Base-by-base conservation (phyloP, 2,329 filamentous ascomycete genomes). In the Cadophora luteo-olivacea region DNA sequence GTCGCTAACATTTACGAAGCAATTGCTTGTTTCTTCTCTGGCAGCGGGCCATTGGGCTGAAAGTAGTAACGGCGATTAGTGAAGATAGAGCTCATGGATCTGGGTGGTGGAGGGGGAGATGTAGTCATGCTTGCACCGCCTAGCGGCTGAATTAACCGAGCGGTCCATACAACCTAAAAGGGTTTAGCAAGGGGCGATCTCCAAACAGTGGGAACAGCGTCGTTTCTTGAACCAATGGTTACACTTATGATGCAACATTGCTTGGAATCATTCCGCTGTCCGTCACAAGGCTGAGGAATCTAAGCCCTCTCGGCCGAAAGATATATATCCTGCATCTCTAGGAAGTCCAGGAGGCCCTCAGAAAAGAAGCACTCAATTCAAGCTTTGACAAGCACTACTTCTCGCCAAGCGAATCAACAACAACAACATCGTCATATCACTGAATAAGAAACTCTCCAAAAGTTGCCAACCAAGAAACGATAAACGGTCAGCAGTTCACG, bases 61-160 rank as follows among this genome's bases (percentile, higher is more conserved):
- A 61, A 25, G 11, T 25, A 25, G 57, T 29, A 58, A 38, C 24
- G 24, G 7, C 36, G 32, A 4, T 58, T 33, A 41, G 7, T 16
- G 55, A 24, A 12, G 36, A 61, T 4, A 19, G 9, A 9, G 19
- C 8, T 36, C 32, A 14, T 54, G 25, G 51, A 54, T 54, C n/a
- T 32, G 25, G 51, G 25, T 54, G 25, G 51, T 19, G 24, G 51
- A 29, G 25, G 51, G 16, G 25, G 33, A 58, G 19, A 22, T 41
- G 55, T 25, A 38, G 55, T 58, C 55, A 58, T 58, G 14, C 55
- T 36, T 58, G 55, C 55, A 38, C 55, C 5, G 55, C 55, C 55
- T 12, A 36, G 22, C n/a, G 7, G 55, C 32, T 22, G 57, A 25
- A 41, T 48, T 61, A 61, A 61, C 36, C 57, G 57, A 61, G 57